Percentiles rank a stretch among this genome's conserved stretches.
Conservation (phyloP, 106 monocot species). For the Dendrobium huoshanense region DNA sequence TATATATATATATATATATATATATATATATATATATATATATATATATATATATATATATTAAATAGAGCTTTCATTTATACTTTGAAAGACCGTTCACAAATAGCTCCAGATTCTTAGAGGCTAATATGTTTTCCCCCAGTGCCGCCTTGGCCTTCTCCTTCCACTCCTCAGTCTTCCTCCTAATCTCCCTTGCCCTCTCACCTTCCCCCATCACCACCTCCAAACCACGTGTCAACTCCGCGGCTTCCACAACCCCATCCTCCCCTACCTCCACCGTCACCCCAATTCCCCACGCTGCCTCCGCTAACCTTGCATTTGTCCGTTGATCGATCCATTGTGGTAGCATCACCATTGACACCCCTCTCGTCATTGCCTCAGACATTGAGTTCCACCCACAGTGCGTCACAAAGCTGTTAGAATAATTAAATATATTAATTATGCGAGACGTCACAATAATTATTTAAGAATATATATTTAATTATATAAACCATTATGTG, state of each 20-base stretch:
- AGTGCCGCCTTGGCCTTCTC: slow-evolving; percentile 14
- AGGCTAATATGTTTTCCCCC: slow-evolving; percentile 13
- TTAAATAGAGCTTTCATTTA: no score
- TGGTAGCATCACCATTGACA: slow-evolving; percentile 14
- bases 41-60: no score
- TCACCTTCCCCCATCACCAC: slow-evolving; percentile 9
- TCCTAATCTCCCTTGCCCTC: slow-evolving; percentile 3
- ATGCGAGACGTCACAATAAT: no score
- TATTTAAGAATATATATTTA: no score
- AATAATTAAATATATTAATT: no score
- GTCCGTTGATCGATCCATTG: slow-evolving; percentile 13
- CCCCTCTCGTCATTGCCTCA: slow-evolving; percentile 1
- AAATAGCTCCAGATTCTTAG: slow-evolving; percentile 16
- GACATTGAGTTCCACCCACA: slow-evolving; percentile 22
- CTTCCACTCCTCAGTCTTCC: slow-evolving; percentile 17
- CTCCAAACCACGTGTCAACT: slow-evolving; percentile 1
- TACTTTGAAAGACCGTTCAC: no score
- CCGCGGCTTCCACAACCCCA: slow-evolving; percentile 3
- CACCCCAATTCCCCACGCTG: slow-evolving; percentile 11
- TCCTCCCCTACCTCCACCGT: neutral
- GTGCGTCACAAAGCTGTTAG: slow-evolving; percentile 37
- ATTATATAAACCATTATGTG: no score
- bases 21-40: no score
- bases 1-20: no score
- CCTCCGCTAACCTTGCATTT: slow-evolving; percentile 8